Conservation (phyloP, 2,329 filamentous ascomycete genomes). For the Sphaceloma murrayae region DNA sequence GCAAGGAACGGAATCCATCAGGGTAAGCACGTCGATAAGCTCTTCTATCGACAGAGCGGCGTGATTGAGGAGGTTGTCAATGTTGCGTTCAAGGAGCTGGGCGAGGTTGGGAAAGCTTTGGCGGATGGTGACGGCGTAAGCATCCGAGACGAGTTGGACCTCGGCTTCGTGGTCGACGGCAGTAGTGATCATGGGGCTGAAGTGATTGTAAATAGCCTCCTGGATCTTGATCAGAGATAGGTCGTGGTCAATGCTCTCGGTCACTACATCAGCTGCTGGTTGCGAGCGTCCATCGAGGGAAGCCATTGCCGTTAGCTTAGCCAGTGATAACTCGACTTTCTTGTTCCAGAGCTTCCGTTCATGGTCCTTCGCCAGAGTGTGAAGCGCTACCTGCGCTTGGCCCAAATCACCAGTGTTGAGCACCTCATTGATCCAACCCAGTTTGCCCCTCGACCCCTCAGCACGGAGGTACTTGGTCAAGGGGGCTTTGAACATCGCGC, state of each 20-base stretch:
- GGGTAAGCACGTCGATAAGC: constrained; percentile 67
- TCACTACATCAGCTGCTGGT: constrained; percentile 16
- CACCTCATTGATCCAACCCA: constrained; percentile 94
- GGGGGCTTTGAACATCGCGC: constrained; percentile 58
- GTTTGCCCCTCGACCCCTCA: constrained; percentile 60
- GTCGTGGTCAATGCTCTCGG: constrained; percentile 39
- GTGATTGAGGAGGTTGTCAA: constrained; percentile 62
- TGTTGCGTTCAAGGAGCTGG: constrained; percentile 59
- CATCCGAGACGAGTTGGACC: constrained; percentile 52
- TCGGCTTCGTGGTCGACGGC: constrained; percentile 75
- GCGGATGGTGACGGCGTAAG: constrained; percentile 16
- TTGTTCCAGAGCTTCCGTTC: constrained; percentile 85
- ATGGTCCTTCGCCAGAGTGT: constrained; percentile 57
- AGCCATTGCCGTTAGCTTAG: constrained; percentile 66
- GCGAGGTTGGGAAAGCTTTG: constrained; percentile 54
- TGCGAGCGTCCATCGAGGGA: constrained; percentile 34
- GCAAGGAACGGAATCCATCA: constrained; percentile 52
- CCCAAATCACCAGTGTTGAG: constrained; percentile 64
- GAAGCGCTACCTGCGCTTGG: constrained; percentile 61
- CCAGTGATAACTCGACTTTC: constrained; percentile 82
- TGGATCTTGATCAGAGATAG: constrained; percentile 69
- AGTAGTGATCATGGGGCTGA: constrained; percentile 56
- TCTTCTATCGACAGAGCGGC: constrained; percentile 52
- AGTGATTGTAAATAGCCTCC: constrained; percentile 61
- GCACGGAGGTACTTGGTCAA: constrained; percentile 71